Conservation (phyloP, 345 rosid species). For the Garcia nutans region DNA sequence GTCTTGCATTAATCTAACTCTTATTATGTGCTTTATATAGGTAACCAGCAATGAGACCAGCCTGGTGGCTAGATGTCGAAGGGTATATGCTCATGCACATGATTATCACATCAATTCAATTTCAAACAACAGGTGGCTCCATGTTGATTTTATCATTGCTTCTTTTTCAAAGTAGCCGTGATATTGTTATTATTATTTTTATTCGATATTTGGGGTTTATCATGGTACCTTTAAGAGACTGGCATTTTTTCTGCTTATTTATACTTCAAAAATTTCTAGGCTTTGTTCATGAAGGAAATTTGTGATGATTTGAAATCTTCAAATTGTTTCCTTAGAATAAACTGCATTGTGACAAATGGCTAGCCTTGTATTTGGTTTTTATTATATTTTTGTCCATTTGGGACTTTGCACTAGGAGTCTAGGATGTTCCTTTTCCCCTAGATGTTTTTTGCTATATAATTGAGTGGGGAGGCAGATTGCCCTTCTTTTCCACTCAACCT, state of each 20-base stretch:
- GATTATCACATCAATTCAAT: constrained; percentile 98
- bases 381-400: background rate
- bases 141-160: background rate
- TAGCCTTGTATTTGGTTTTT: background rate
- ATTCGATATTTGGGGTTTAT: background rate
- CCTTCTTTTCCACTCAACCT: too few relatives aligned
- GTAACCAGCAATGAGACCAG: constrained; percentile 80
- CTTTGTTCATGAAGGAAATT: background rate
- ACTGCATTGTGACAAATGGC: too few relatives aligned
- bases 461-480: too few relatives aligned
- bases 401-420: background rate
- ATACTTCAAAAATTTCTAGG: background rate
- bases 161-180: background rate
- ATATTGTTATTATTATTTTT: too few relatives aligned
- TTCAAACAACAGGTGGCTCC: constrained; percentile 80
- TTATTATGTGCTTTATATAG: constrained; percentile 33
- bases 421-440: background rate
- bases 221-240: background rate
- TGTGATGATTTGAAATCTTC: background rate
- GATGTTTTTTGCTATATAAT: background rate
- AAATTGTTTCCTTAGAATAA: too few relatives aligned
- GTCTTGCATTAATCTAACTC: constrained; percentile 18
- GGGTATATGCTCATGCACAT: constrained; percentile 97
- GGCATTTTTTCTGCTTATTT: background rate
- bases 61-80: constrained; percentile 87